A percentile compares a stretch with the other conserved stretches of the same genome.
These are phyloP conservation scores for Exophiala spinifera DNA, from an alignment of 2,329 filamentous ascomycete genomes.

Conservation along the genomic window DNA sequence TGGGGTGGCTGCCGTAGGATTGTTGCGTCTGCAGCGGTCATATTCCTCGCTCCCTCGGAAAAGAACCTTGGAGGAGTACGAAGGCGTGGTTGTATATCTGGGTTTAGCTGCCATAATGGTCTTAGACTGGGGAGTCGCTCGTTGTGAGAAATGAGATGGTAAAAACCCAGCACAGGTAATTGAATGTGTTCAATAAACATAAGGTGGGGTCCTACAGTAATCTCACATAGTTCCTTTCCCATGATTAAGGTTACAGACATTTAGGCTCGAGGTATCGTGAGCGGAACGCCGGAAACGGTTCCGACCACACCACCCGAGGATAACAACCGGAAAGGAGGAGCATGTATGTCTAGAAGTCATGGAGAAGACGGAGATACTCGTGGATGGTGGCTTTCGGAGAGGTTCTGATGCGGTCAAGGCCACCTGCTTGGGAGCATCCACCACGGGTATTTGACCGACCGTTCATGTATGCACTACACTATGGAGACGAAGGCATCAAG, in stretches of 20 bases:
- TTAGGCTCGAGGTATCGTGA: not conserved
- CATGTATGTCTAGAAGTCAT: conserved; percentile 36
- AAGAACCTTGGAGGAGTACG: not conserved
- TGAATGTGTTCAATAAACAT: too few species aligned
- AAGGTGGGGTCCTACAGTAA: not conserved
- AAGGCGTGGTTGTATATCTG: conserved; percentile 2
- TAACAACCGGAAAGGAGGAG: too few species aligned
- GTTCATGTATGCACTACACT: conserved; percentile 52
- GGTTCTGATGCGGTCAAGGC: conserved; percentile 56
- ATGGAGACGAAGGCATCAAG: conserved; percentile 54
- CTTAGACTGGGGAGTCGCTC: not conserved
- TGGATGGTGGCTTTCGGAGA: conserved; percentile 53
- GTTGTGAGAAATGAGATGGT: not conserved
- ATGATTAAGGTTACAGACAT: not conserved
- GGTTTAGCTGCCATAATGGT: not conserved
- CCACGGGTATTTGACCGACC: conserved; percentile 55
- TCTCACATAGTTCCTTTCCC: not conserved
- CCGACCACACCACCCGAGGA: not conserved
- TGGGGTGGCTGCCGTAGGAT: conserved; percentile 1
- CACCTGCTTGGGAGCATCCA: conserved; percentile 51
- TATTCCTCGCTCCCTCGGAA: not conserved
- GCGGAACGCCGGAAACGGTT: conserved; percentile 1
- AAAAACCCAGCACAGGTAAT: too few species aligned
- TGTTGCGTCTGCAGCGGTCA: not conserved
- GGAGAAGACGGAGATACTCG: conserved; percentile 47